A percentile compares a stretch with the other conserved stretches of the same genome.
Evolutionary conservation across 2,329 filamentous ascomycete species (phyloP).

Genomic region (Ophiostoma pallidulum): DNA sequence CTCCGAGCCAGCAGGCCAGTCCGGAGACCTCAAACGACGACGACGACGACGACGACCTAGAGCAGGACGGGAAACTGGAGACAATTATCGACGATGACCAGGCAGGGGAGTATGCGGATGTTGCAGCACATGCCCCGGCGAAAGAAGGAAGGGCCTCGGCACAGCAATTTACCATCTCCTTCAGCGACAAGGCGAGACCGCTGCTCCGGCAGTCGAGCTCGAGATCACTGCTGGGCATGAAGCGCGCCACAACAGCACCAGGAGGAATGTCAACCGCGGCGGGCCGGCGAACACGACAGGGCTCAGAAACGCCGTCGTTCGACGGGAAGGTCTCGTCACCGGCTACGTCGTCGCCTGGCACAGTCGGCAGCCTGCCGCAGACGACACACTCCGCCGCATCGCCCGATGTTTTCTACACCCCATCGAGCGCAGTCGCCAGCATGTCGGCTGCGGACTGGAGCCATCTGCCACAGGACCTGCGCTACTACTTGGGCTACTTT

Average conservation of each 20-base stretch:
- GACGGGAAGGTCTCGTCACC: slow-evolving; percentile 46
- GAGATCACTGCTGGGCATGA: slow-evolving; percentile 28
- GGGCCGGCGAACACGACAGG: slow-evolving; percentile 25
- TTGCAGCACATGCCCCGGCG: slow-evolving; percentile 13
- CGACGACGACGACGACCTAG: slow-evolving; percentile 40
- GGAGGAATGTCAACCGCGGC: neutral
- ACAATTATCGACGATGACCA: slow-evolving; percentile 44
- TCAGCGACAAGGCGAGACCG: slow-evolving; percentile 17
- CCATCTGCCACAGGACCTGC: slow-evolving; percentile 58
- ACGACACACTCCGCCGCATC: slow-evolving; percentile 19
- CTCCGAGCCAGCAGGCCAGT: slow-evolving; percentile 33
- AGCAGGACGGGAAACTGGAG: slow-evolving; percentile 36
- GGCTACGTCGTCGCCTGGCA: slow-evolving; percentile 39
- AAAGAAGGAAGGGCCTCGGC: neutral
- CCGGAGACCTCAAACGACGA: slow-evolving; percentile 47
- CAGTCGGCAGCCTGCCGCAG: slow-evolving; percentile 28
- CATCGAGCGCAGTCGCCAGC: slow-evolving; percentile 15
- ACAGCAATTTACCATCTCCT: neutral
- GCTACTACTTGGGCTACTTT: slow-evolving; percentile 71
- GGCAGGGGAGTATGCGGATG: slow-evolving; percentile 18
- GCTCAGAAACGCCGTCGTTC: slow-evolving; percentile 45
- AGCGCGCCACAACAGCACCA: slow-evolving; percentile 15
- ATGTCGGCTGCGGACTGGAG: slow-evolving; percentile 37
- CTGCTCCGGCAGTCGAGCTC: slow-evolving; percentile 29
- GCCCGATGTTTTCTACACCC: neutral